Evolutionary conservation across 1,284 basidiomycete genomes (phyloP).

Genomic region (Sporisorium sorghi): DNA sequence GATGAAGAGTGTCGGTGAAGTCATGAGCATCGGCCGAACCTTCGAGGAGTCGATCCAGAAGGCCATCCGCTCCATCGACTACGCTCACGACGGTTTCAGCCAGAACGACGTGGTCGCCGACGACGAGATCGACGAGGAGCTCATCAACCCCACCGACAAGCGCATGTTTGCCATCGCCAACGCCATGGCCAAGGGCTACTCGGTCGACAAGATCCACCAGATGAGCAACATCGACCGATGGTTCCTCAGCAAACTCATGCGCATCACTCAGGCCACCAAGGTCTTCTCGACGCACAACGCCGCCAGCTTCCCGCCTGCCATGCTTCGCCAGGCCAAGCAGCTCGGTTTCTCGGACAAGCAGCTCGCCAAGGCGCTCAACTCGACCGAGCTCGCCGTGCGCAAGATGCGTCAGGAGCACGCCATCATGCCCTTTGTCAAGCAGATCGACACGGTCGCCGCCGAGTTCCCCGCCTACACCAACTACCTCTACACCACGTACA

Average conservation of each 20-base stretch:
- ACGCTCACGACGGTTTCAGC: slow-evolving; percentile 90
- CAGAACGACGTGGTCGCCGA: slow-evolving; percentile 80
- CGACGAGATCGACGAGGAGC: slow-evolving; percentile 84
- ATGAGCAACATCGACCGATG: slow-evolving; percentile 98
- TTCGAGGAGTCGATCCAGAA: slow-evolving; percentile 99
- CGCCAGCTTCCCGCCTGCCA: slow-evolving; percentile 76
- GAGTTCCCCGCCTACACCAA: slow-evolving; percentile 99
- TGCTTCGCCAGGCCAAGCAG: slow-evolving; percentile 89
- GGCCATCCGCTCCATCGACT: slow-evolving; percentile 95
- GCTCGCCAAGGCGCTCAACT: slow-evolving; percentile 81
- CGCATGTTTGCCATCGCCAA: slow-evolving; percentile 90
- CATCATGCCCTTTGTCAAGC: slow-evolving; percentile 93
- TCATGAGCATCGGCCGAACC: slow-evolving; percentile 97
- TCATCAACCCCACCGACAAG: slow-evolving; percentile 88
- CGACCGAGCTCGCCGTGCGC: slow-evolving; percentile 89
- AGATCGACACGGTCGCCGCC: slow-evolving; percentile 98
- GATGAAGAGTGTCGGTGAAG: slow-evolving; percentile 98
- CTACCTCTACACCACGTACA: slow-evolving; percentile 98
- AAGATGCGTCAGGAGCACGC: slow-evolving; percentile 84
- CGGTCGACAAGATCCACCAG: slow-evolving; percentile 93
- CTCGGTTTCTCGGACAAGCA: slow-evolving; percentile 95
- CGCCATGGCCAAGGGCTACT: slow-evolving; percentile 88
- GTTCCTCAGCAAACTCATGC: slow-evolving; percentile 89
- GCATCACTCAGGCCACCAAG: slow-evolving; percentile 56
- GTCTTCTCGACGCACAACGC: slow-evolving; percentile 76